Percentiles rank a stretch among this genome's conserved stretches.
Conservation (phyloP, 495 filamentous ascomycete genomes). For the Talaromyces adpressus region DNA sequence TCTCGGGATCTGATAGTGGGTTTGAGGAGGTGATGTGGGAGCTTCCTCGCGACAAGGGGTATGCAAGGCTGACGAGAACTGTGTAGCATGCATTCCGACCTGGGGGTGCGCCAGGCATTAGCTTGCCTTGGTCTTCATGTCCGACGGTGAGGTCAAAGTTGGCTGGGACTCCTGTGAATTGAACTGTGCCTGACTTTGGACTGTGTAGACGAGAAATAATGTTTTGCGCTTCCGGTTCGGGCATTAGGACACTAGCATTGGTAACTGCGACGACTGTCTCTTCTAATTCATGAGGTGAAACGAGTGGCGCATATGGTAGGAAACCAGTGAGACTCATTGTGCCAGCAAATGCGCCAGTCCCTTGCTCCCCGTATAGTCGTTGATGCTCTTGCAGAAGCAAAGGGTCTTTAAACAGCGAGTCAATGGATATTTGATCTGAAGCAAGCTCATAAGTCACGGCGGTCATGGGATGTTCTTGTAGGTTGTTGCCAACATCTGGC, state of each 20-base stretch:
- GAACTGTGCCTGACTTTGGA: slow-evolving; percentile 4
- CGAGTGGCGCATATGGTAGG: slow-evolving; percentile 2
- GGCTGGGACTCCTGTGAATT: slow-evolving; percentile 4
- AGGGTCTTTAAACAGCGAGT: slow-evolving; percentile 2
- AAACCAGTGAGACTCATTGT: slow-evolving; percentile 7
- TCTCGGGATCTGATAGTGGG: slow-evolving; percentile 17
- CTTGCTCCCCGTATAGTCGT: slow-evolving; percentile 5
- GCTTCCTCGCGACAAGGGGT: slow-evolving; percentile 46
- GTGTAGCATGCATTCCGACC: slow-evolving; percentile 7
- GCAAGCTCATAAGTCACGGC: slow-evolving; percentile 3
- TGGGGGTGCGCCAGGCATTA: neutral
- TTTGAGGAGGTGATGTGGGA: slow-evolving; percentile 44
- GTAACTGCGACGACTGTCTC: neutral
- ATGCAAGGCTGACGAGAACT: slow-evolving; percentile 12
- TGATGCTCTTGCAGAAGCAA: neutral
- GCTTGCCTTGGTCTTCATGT: neutral
- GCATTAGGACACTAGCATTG: neutral
- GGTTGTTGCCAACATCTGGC: slow-evolving; percentile 40
- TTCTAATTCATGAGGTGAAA: slow-evolving; percentile 2
- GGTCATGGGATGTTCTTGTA: slow-evolving; percentile 34
- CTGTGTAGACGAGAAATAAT: slow-evolving; percentile 4
- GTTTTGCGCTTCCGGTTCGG: neutral
- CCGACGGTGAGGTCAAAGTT: neutral
- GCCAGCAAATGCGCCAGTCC: slow-evolving; percentile 3
- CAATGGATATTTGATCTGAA: neutral